Conservation (phyloP, 2,329 filamentous ascomycete genomes). For the Dryadomyces quercus-mongolicae region DNA sequence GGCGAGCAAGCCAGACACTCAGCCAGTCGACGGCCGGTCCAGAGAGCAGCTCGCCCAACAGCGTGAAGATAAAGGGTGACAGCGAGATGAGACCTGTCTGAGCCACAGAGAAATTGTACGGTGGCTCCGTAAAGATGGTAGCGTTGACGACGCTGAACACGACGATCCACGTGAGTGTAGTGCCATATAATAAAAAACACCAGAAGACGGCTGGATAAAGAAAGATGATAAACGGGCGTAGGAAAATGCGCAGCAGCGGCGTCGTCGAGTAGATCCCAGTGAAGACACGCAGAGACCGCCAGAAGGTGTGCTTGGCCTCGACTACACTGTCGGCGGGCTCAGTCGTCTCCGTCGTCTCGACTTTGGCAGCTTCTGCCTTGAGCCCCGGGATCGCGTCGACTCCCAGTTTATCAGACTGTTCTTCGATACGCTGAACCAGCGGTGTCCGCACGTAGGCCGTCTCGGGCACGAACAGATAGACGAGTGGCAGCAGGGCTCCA, state of each 20-base stretch:
- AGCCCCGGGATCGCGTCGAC: neutral
- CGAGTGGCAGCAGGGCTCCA: slow-evolving; percentile 27
- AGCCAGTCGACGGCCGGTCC: slow-evolving; percentile 34
- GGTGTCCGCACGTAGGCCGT: slow-evolving; percentile 25
- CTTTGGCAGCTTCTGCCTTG: neutral
- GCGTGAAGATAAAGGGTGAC: slow-evolving; percentile 33
- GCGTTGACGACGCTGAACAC: slow-evolving; percentile 35
- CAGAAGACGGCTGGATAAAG: slow-evolving; percentile 38
- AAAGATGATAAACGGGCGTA: slow-evolving; percentile 34
- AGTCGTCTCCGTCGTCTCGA: neutral
- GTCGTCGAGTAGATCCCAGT: slow-evolving; percentile 23
- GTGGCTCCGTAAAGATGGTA: slow-evolving; percentile 34
- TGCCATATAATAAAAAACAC: slow-evolving; percentile 35
- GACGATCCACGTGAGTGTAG: slow-evolving; percentile 19
- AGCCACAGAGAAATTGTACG: slow-evolving; percentile 37
- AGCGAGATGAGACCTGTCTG: slow-evolving; percentile 37
- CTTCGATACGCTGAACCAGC: slow-evolving; percentile 4
- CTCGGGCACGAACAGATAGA: slow-evolving; percentile 37
- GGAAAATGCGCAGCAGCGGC: slow-evolving; percentile 26
- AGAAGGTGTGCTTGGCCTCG: slow-evolving; percentile 21
- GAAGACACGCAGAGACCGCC: slow-evolving; percentile 22
- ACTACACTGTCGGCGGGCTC: slow-evolving; percentile 16
- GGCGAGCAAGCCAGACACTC: slow-evolving; percentile 30
- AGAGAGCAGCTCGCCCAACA: slow-evolving; percentile 30
- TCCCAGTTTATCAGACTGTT: neutral